Base-by-base conservation (phyloP, 768 basidiomycete species). In the Stropharia rugosoannulata region DNA sequence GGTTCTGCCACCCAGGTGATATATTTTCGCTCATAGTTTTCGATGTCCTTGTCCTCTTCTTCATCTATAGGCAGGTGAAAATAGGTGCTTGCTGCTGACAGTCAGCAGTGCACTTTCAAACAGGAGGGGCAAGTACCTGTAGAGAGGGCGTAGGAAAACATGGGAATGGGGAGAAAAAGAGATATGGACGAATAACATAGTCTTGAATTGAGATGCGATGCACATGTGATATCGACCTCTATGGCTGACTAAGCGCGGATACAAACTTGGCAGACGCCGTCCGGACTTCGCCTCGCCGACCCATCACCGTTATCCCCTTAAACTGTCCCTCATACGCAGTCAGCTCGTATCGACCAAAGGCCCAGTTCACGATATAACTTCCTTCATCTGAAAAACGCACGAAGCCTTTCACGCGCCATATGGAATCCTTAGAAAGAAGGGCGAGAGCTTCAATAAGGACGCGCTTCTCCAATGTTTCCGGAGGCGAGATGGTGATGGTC, bases 381-480 rank as follows among this genome's bases (percentile, higher is more conserved):
- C 53, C 70, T 16, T 68, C 68, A 22, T 67, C 68, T 22, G 60
- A 60, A 5, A 91, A 67, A 38, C 79, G 80, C 19, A 95, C 77
- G 63, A 94, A 93, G 15, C 95, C 95, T 66, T 98, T 98, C 35
- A 95, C 87, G 59, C 89, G 73, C 84, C 89, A 94, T 8, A 92
- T 73, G 1, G 73, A 70, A 64, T 93, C 91, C 59, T 87, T 89
- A 18, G 84, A 79, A 9, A 93, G 68, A 5, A 58, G 56, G 2
- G 56, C 64, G 1, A 94, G 76, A 5, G 85, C 84, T 2, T 64
- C 65, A 10, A 67, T 65, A 29, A 93, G 70, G 1, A 64, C 59
- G 3, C 66, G 66, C 49, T 72, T 60, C n/a, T 73, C 69, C 16
- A 83, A 59, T 7, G 59, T 56, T 19, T 54, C 53, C 15, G 47